These are phyloP conservation scores for Kazachstania bromeliacearum DNA, from an alignment of 805 yeast species.

Conservation along the genomic window DNA sequence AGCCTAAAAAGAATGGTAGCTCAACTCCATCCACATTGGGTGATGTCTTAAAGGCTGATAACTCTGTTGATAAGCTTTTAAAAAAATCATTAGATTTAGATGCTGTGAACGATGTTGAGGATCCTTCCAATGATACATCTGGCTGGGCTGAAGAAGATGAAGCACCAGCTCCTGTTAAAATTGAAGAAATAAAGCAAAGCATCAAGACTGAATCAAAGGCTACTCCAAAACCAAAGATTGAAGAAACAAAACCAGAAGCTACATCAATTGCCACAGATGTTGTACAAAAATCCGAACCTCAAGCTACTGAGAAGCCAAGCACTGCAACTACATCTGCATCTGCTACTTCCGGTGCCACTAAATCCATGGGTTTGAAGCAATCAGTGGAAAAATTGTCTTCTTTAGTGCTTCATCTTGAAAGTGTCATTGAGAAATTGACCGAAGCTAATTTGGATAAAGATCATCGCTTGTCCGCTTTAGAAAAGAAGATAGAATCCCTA, in stretches of 20 bases:
- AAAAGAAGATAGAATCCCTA: slow-evolving; percentile 50
- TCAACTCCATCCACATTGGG: slow-evolving; percentile 10
- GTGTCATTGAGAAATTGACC: slow-evolving; percentile 42
- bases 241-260: slow-evolving; percentile 10
- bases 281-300: slow-evolving; percentile 7
- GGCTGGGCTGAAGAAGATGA: slow-evolving; percentile 29
- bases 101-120: slow-evolving; percentile 26
- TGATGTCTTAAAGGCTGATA: slow-evolving; percentile 18
- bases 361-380: slow-evolving; percentile 58
- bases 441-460: slow-evolving; percentile 56
- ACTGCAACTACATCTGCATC: slow-evolving; percentile 10
- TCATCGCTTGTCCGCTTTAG: slow-evolving; percentile 46
- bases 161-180: slow-evolving; percentile 8
- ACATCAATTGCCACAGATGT: slow-evolving; percentile 7
- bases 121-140: slow-evolving; percentile 27
- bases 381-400: slow-evolving; percentile 59
- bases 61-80: slow-evolving; percentile 23
- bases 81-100: slow-evolving; percentile 25
- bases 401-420: slow-evolving; percentile 49
- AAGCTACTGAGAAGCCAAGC: neutral
- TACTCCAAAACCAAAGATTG: slow-evolving; percentile 8
- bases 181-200: neutral
- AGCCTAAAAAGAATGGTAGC: slow-evolving; percentile 9
- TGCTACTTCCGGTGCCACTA: slow-evolving; percentile 16
- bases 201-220: slow-evolving; percentile 6